These are phyloP conservation scores for Capronia epimyces DNA, from an alignment of 2,329 filamentous ascomycete genomes.

Conservation along the genomic window DNA sequence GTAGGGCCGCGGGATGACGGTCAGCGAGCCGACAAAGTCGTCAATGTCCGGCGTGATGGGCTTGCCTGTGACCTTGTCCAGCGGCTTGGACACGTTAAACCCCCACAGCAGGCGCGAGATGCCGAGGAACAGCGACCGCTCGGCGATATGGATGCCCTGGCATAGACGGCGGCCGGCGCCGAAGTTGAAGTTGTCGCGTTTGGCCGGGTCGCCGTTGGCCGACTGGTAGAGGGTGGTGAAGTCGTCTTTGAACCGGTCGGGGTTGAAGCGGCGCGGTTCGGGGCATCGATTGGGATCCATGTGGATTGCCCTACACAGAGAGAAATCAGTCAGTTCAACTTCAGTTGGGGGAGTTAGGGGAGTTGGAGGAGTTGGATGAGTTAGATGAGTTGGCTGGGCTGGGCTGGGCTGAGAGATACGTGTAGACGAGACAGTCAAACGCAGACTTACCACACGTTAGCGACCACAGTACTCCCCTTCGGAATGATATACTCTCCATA, in stretches of 20 bases:
- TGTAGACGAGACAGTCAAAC: too few species aligned
- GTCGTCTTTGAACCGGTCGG: slow-evolving; percentile 32
- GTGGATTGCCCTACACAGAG: too few species aligned
- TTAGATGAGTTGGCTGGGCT: too few species aligned
- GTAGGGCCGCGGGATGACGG: too few species aligned
- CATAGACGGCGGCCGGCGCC: slow-evolving; percentile 33
- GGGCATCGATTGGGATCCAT: slow-evolving; percentile 29
- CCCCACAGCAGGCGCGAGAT: slow-evolving; percentile 33
- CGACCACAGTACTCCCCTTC: slow-evolving; percentile 23
- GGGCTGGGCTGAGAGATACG: too few species aligned
- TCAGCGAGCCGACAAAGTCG: too few species aligned
- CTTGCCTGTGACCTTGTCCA: too few species aligned
- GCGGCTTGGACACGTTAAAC: too few species aligned
- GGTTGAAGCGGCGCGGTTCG: slow-evolving; percentile 32
- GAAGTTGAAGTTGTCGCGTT: slow-evolving; percentile 32
- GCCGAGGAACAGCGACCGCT: slow-evolving; percentile 31
- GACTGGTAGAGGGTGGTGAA: slow-evolving; percentile 32
- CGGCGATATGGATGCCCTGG: slow-evolving; percentile 34
- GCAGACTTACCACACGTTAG: slow-evolving; percentile 29
- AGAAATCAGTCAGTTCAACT: too few species aligned
- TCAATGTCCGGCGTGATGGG: too few species aligned
- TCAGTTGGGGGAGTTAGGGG: too few species aligned
- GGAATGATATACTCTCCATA: slow-evolving; percentile 27
- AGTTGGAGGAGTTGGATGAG: too few species aligned
- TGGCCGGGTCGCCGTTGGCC: slow-evolving; percentile 29